Conservation (phyloP, 73 alveolate genomes). For the Paramecium octaurelia region DNA sequence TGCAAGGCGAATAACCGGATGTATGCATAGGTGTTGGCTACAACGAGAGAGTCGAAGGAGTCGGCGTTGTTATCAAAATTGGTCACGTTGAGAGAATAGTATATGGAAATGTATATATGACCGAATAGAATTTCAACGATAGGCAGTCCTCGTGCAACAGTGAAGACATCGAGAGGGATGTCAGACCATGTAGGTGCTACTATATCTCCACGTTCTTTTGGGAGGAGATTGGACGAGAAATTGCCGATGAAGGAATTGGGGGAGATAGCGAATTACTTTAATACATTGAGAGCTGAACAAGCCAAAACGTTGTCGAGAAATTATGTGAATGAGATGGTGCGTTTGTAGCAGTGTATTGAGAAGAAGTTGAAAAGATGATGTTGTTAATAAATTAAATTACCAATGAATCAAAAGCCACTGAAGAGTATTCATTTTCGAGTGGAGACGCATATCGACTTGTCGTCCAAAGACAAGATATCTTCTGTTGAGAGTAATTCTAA, state of each 20-base stretch:
- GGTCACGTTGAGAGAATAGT: not conserved
- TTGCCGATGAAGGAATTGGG: not conserved
- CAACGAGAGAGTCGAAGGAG: not conserved
- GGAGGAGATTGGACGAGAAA: not conserved
- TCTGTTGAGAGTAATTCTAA: not conserved
- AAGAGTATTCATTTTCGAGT: constrained; percentile 13
- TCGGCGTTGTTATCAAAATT: not conserved
- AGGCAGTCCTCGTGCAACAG: not conserved
- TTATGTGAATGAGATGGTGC: constrained; percentile 29
- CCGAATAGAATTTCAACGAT: not conserved
- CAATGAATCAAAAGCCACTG: not conserved
- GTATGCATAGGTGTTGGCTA: not conserved
- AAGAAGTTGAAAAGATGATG: constrained; percentile 17
- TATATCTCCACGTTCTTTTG: not conserved
- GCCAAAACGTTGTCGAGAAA: not conserved
- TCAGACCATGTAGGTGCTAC: not conserved
- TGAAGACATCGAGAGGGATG: not conserved
- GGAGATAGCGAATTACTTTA: not conserved
- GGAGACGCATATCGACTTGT: not conserved
- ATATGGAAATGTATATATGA: not conserved
- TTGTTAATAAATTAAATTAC: not conserved
- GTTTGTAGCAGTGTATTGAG: not conserved
- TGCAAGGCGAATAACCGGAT: not conserved
- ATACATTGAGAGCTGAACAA: not conserved
- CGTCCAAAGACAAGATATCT: not conserved